Base-by-base conservation (phyloP, 208 protist species). In the Crithidia sp. region DNA sequence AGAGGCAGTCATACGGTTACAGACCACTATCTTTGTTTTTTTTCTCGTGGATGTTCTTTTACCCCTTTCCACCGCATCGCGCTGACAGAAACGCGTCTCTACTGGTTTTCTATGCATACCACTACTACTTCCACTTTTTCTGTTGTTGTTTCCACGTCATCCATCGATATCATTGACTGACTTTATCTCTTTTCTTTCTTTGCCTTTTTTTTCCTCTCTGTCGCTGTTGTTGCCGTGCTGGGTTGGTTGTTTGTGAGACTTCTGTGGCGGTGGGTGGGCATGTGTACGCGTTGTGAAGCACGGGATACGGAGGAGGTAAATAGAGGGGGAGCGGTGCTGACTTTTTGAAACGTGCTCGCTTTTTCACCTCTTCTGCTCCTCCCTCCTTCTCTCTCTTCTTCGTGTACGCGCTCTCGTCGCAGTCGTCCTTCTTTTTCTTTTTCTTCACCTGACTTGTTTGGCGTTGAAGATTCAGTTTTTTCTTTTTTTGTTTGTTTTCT, bases 121-220 rank as follows among this genome's bases (percentile, higher is more conserved):
- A 28, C 28, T 28, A 28, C 28, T 28, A 28, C 28, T 28, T 28
- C 28, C 28, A 28, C 28, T 1, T 28, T 28, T 28, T 28, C 28
- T 28, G 28, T 28, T 28, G 28, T 28, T 28, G 28, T 28, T 28
- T 28, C 12, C 45, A 49, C 12, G 41, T 45, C 16, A 16, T 45
- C 57, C 57, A 62, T 62, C 57, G 57, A 62, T 55, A 66, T 53
- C 40, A 55, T 55, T 66, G 61, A 55, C 40, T 55, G 12, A 47
- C 6, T 43, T 28, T 36, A 37, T 43, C 4, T 17, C 28, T 52
- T 39, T 45, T 28, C 28, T 28, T 28, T 28, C 28, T 1, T 28
- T 40, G 41, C 47, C 36, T 40, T 66, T 43, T 49, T 49, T 49
- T 8, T 53, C 0, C 2, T 8, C 17, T 37, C 5, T 59, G 16